Evolutionary conservation across 1,284 basidiomycete species (phyloP), one percentile per base, ranked within the genome.

Genomic region (Violaceomyces palustris): DNA sequence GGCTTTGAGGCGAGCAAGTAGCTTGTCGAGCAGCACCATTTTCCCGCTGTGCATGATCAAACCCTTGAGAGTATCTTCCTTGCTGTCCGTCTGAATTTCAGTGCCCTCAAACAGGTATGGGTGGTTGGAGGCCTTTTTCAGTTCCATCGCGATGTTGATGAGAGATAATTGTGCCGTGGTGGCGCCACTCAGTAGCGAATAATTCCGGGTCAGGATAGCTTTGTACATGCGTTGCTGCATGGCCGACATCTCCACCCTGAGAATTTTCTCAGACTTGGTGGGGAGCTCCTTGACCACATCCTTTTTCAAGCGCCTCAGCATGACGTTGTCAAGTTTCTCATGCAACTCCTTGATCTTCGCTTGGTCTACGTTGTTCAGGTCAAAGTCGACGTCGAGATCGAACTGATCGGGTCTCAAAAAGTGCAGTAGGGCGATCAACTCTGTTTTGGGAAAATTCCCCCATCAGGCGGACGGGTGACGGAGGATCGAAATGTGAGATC

Each of bases 211-310:
- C 61, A 98, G 78, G 67, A 98, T 98, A 73, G 97, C 97, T 80
- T 97, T 97, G 79, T 99, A 99, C 75, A 93, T 96, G 73, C 92
- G 88, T 17, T 91, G 96, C 76, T 98, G 94, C 74, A 98, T 82
- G 41, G 87, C 83, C 64, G 86, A 88, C 93, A 98, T 94, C 78
- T 98, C 94, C 28, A 98, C 92, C 15, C 94, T 85, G 46, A 99
- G 79, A 62, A 98, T 98, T 37, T 90, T 86, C 77, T 98, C 94
- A 70, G 90, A 93, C 81, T 99, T 99, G 23, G 91, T 92, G 2
- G 94, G 94, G 39, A 99, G 78, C 46, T 88, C 89, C 60, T 92
- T 94, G 58, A 97, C 82, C n/a, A 99, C 94, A 68, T 99, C 94
- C 59, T 86, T 86, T 78, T 99, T 99, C 61, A 98, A 77, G 31